Base-by-base conservation (phyloP, 106 monocot genomes). In the Vanilla planifolia region DNA sequence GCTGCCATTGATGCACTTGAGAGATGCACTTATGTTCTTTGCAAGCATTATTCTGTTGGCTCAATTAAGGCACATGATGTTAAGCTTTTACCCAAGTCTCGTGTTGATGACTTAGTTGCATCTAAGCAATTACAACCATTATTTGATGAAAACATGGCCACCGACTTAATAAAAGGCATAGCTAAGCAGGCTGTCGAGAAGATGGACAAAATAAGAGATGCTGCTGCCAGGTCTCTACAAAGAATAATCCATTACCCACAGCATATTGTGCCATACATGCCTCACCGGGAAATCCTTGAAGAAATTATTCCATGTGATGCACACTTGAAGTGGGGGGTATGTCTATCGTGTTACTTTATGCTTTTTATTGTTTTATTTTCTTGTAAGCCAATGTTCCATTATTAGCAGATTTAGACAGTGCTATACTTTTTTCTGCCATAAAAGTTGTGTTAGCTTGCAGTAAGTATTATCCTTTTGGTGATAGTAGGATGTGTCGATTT, bases 121-220 rank as follows among this genome's bases (percentile, higher is more conserved):
- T 13, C 25, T 17, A 58, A 71, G 33, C 4, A 19, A 20, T 29
- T 22, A 2, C 53, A 20, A 21, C 53, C 41, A 4, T 33, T 92
- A 26, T 85, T 92, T 85, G 81, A 92, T 88, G 55, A 48, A 48
- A 67, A 76, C 11, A 67, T 77, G 48, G 91, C 81, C 16, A 68
- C 72, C 9, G 66, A 68, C 8, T 77, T 98, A 34, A 48, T 98
- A 62, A 88, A 79, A 39, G 75, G 77, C 43, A 68, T 91, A 65
- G 87, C 88, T 61, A 98, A 92, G 34, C 98, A 98, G 69, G 98
- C 85, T 53, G 92, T 98, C 70, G 92, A 92, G 42, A 92, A 92
- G 70, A 68, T 88, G 51, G 92, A 92, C 59, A 88, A 85, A 69
- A 61, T 98, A 64, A 87, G 98, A 66, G 92, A 88, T 67, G 52